Base-by-base conservation (phyloP, 2,329 filamentous ascomycete species). In the Penicillium brasilianum region DNA sequence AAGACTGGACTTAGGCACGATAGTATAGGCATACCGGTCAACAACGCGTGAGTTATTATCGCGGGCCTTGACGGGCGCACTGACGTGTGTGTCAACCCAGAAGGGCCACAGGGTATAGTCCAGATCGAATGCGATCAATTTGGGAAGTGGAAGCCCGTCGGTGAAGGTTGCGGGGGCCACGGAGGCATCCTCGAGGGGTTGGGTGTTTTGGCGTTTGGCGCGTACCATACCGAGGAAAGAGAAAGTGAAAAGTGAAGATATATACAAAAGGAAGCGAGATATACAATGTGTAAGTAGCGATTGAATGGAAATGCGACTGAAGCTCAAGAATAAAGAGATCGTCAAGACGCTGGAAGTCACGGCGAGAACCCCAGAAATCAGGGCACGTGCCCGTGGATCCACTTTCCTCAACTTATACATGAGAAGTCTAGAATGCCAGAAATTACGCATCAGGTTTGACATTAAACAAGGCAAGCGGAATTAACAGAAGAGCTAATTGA, bases 41-140 rank as follows among this genome's bases (percentile, higher is more conserved):
- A 77, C 75, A 32, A 74, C 77, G 60, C 78, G 78, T 30, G 79
- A 79, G 63, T 80, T 80, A 62, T 80, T 78, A 63, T 88, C 85
- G 66, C 82, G 83, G 53, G 86, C 82, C 64, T 88, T 88, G 53
- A 97, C 79, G 0, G 93, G 93, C 7, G 88, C 85, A 25, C 87
- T 87, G 69, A 95, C 90, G 78, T 97, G 93, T 3, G 93, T 97
- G 81, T 98, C 95, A 1, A 96, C 89, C 94, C 94, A 98, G 80
- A 97, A 97, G 4, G 93, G 93, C 95, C 94, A 98, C n/a, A 98
- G 84, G 0, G 95, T 98, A 83, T 97, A 98, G 83, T 98, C 94
- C 64, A 98, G 87, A 76, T 98, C 95, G 80, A 98, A 97, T 65
- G 95, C 91, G 70, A 98, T 85, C 68, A 97, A 84, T 63, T 89